A percentile compares a stretch with the other conserved stretches of the same genome.
Evolutionary conservation across 2,329 filamentous ascomycete species (phyloP).

Genomic region (Botrytis sinoallii): DNA sequence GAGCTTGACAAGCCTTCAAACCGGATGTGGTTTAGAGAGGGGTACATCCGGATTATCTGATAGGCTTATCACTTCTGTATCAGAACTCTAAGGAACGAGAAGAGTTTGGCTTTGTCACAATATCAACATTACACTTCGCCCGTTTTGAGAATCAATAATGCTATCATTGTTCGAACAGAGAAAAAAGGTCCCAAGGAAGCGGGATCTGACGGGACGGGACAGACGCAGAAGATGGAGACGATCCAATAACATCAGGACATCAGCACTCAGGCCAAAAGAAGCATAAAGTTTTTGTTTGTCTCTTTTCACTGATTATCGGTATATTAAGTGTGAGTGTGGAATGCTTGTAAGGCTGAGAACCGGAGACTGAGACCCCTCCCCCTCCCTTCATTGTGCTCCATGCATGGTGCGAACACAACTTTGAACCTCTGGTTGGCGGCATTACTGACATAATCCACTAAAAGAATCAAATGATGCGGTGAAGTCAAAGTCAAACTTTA

Average conservation of each 20-base stretch:
- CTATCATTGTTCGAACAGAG: not conserved
- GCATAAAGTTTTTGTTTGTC: not conserved
- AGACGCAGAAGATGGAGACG: not conserved
- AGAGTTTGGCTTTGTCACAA: not conserved
- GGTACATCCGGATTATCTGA: slow-evolving; percentile 2
- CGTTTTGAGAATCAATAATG: not conserved
- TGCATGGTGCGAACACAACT: not conserved
- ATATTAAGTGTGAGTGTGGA: not conserved
- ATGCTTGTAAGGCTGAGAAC: not conserved
- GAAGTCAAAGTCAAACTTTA: not conserved
- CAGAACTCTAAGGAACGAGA: not conserved
- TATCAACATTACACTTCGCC: not conserved
- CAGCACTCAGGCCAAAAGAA: not conserved
- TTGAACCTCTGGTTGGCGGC: not conserved
- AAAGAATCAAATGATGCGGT: not conserved
- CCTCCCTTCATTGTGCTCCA: not conserved
- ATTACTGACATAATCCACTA: not conserved
- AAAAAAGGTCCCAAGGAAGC: not conserved
- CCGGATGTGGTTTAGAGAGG: slow-evolving; percentile 19
- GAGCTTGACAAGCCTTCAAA: not conserved
- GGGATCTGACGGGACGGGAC: not conserved
- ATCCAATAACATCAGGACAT: not conserved
- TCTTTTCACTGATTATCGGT: not conserved
- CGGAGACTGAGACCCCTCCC: not conserved
- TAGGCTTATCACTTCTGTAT: not conserved